Conservation (phyloP, 73 alveolate genomes). For the Paramecium pentaurelia region DNA sequence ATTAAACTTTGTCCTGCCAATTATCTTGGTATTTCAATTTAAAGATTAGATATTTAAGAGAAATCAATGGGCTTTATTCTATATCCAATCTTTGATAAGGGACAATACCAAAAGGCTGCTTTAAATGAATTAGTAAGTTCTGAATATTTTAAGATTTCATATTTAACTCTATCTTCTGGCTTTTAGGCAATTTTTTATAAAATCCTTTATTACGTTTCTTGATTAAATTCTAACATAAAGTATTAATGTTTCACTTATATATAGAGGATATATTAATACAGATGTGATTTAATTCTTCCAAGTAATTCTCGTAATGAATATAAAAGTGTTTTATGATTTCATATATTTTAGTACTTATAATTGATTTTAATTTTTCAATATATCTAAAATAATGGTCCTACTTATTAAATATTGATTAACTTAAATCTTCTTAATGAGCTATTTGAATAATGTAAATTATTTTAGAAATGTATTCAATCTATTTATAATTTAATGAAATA, state of each 20-base stretch:
- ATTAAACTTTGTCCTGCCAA: background rate
- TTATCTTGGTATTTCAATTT: background rate
- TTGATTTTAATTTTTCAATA: background rate
- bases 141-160: background rate
- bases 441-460: background rate
- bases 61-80: constrained; percentile 22
- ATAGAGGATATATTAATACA: background rate
- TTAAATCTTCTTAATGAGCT: background rate
- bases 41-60: background rate
- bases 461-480: background rate
- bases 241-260: background rate
- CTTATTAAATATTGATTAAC: background rate
- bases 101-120: constrained; percentile 24
- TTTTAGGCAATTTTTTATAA: constrained; percentile 17
- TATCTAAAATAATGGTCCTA: background rate
- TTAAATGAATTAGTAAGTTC: background rate
- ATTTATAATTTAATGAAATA: background rate
- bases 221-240: background rate
- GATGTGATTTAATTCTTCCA: background rate
- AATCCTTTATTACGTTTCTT: background rate
- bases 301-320: background rate
- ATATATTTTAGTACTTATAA: background rate
- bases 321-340: background rate
- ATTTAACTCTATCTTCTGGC: background rate
- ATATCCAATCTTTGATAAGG: background rate